A percentile compares a stretch with the other conserved stretches of the same genome.
These are phyloP conservation scores for Penicillium brasilianum DNA, from an alignment of 2,329 filamentous ascomycete genomes.

Conservation along the genomic window DNA sequence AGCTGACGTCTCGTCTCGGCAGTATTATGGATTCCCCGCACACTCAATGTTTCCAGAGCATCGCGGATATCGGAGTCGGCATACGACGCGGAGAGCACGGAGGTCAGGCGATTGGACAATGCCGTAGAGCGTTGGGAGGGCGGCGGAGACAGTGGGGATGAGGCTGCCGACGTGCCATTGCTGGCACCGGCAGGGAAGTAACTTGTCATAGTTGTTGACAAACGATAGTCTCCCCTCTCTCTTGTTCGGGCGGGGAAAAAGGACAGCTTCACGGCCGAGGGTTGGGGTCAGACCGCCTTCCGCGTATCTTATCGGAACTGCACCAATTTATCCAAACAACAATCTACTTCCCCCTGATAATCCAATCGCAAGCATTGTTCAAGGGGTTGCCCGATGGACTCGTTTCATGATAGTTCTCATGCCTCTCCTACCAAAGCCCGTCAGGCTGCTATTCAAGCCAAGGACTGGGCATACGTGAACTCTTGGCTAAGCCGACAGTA, in stretches of 20 bases:
- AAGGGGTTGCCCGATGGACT: constrained; percentile 18
- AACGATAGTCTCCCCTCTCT: constrained; percentile 12
- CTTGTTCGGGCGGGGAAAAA: constrained; percentile 30
- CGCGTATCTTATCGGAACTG: constrained; percentile 28
- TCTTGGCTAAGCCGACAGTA: constrained; percentile 78
- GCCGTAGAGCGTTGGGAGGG: constrained; percentile 59
- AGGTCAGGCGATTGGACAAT: constrained; percentile 79
- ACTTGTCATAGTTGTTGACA: constrained; percentile 39
- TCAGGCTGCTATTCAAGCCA: constrained; percentile 78
- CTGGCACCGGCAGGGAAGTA: constrained; percentile 38
- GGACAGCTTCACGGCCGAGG: constrained; percentile 20
- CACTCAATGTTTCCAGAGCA: constrained; percentile 77
- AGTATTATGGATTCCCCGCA: constrained; percentile 72
- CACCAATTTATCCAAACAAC: constrained; percentile 14
- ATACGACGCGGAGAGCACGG: constrained; percentile 88
- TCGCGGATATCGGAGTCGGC: constrained; percentile 90
- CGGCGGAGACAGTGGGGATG: constrained; percentile 39
- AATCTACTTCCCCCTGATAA: neutral
- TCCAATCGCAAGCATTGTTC: neutral
- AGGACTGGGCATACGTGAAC: constrained; percentile 90
- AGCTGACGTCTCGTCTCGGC: constrained; percentile 78
- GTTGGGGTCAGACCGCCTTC: constrained; percentile 28
- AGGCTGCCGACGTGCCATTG: constrained; percentile 35
- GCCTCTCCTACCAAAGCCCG: constrained; percentile 69
- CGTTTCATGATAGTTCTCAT: constrained; percentile 50